phyloP scores from a whole-genome alignment of 2,329 filamentous ascomycete genomes.

The Sclerotiophoma versabilis region DNA sequence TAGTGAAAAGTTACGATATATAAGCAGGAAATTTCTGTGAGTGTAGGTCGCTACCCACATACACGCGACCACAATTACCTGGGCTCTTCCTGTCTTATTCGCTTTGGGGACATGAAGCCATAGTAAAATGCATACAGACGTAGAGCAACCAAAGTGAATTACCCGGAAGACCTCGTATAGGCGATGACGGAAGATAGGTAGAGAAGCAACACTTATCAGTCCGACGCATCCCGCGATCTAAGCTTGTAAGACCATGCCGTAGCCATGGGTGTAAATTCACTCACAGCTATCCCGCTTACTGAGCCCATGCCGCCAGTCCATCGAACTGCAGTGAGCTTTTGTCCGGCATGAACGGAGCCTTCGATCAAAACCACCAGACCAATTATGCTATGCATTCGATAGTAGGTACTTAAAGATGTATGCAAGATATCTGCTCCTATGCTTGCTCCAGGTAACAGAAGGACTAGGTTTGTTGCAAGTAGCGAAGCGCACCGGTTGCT shows the following conservation, averaged over 20 bases:
- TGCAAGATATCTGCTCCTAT: background rate
- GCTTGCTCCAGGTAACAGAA: background rate
- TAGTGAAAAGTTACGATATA: background rate
- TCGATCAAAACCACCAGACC: no score
- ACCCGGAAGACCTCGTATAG: background rate
- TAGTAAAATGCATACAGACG: background rate
- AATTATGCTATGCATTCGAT: background rate
- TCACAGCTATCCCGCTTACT: no score
- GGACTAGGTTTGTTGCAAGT: background rate
- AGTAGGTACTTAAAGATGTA: background rate
- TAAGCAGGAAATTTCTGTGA: background rate
- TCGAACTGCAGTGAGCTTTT: no score
- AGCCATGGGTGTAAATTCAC: background rate
- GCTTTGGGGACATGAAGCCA: background rate
- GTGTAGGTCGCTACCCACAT: background rate
- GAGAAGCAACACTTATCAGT: no score
- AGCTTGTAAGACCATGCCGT: no score
- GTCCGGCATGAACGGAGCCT: no score
- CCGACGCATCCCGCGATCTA: no score
- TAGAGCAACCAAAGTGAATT: background rate
- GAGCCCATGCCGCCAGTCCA: no score
- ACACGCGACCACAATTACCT: background rate
- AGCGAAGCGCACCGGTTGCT: background rate
- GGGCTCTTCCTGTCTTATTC: background rate
- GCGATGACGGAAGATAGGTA: background rate